Base-by-base conservation (phyloP, 345 rosid species). In the Corchorus capsularis region DNA sequence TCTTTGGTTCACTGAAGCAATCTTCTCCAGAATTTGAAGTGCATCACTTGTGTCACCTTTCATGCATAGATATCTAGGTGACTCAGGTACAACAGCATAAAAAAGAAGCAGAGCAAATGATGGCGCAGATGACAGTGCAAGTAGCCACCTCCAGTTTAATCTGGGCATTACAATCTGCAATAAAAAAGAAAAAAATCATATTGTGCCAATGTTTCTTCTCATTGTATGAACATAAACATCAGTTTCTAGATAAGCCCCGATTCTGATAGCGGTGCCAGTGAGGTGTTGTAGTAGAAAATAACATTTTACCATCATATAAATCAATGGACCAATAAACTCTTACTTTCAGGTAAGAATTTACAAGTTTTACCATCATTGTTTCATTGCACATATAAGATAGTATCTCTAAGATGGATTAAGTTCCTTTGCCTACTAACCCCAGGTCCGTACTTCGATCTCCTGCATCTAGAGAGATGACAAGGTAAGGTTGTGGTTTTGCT, bases 101-200 rank as follows among this genome's bases (percentile, higher is more conserved):
- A 91, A 79, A 10, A 85, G 4, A 73, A 87, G 91, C 68, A 87
- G 90, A 27, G 74, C 69, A 45, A 83, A 77, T 50, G 95, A 85
- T 63, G 93, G 92, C 22, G 86, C 8, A 64, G 93, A 81, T 47
- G 90, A 86, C 14, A 87, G n/a, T 5, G 77, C 93, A 63, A 91
- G 89, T 37, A 91, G 83, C 93, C 95, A 91, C 79, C 95, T 87
- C 92, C 95, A 87, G 63, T 79, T 79, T 76, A 91, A 80, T 59
- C 72, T 81, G 60, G 91, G 88, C 91, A 89, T 86, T 17, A 89
- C 69, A 41, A 79, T 20, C 82, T 82, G 72, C 69, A 82, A 52
- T 15, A 54, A 54, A 68, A 50, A 56, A 27, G 41, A 43, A 6
- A 13, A 46, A 61, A 71, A 60, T 47, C 12, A 34, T 10, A 46